Base-by-base conservation (phyloP, 352 stramenopile species). In the Phytophthora palmivora region DNA sequence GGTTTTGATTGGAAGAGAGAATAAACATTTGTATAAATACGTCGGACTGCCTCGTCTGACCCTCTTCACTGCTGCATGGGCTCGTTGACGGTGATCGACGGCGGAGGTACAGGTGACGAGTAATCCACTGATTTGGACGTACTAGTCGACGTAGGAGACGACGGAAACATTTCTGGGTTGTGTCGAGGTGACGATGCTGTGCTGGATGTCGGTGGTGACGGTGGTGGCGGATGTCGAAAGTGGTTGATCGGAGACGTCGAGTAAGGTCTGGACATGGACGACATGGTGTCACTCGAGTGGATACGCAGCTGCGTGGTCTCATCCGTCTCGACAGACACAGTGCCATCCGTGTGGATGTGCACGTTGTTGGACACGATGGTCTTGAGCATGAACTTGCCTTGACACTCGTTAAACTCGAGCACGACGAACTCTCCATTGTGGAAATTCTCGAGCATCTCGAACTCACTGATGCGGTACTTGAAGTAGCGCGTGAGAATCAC, bases 401-500 rank as follows among this genome's bases (percentile, higher is more conserved):
- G 66, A 26, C 70, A 56, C 24, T 88, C 80, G 60, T 92, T 82
- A 21, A 85, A 78, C 44, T 95, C 86, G 34, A 95, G 76, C 50
- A 95, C 86, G 34, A 88, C 80, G 26, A 92, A 87, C 76, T 95
- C 86, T 33, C 79, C 84, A 52, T 95, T 95, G 65, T 89, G 75
- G 59, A 95, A 93, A 55, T 95, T 95, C 64, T 93, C 71, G 32
- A 93, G 73, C 61, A 84, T 64, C 58, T 96, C 88, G 57, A 96
- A 96, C 53, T 95, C 79, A 46, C 73, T 78, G 47, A 96, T 89
- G 38, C 78, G 86, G 57, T 90, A 95, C 64, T 93, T 92, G 69
- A 96, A 96, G 49, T 94, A 97, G 4, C 88, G 82, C 54, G 89
- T 96, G 42, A 96, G 77, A 37, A 97, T 91, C 9, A 96, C 80